Conservation (phyloP, 495 filamentous ascomycete genomes). For the Penicillium turbatum region DNA sequence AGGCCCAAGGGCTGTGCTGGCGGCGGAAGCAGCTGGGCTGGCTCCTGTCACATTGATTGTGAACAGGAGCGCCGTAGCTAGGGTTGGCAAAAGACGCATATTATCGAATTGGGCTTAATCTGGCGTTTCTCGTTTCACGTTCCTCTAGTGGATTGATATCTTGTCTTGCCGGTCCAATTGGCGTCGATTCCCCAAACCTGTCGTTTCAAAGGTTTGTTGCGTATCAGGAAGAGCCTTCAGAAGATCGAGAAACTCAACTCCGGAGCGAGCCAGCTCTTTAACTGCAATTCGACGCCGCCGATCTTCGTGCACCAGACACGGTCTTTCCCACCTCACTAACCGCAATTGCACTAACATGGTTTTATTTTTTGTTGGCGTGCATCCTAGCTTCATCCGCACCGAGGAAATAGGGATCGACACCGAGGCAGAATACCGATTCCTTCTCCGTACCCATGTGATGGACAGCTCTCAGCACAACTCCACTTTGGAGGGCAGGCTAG, state of each 20-base stretch:
- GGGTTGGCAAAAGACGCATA: conserved; percentile 29
- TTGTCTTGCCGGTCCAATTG: conserved; percentile 10
- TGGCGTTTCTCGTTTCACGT: conserved; percentile 10
- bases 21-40: conserved; percentile 6
- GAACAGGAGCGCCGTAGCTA: conserved; percentile 23
- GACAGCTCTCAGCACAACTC: conserved; percentile 6
- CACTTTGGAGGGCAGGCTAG: background rate
- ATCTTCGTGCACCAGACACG: conserved; percentile 19
- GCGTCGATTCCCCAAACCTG: conserved; percentile 19
- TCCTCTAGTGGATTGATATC: background rate
- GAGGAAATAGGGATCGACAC: conserved; percentile 21
- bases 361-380: background rate
- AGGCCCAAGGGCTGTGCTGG: background rate
- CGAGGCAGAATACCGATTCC: conserved; percentile 15
- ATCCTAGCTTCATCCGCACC: conserved; percentile 5
- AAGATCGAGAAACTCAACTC: background rate
- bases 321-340: conserved; percentile 7
- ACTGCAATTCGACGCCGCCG: conserved; percentile 14
- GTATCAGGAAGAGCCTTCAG: conserved; percentile 18
- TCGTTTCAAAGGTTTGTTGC: conserved; percentile 18
- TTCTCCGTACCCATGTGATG: conserved; percentile 15
- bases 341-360: conserved; percentile 2
- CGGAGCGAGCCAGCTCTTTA: conserved; percentile 23
- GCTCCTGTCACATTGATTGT: conserved; percentile 22
- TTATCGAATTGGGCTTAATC: conserved; percentile 9